phyloP scores from a whole-genome alignment of 2,329 filamentous ascomycete species.

The Fusarium sp. region DNA sequence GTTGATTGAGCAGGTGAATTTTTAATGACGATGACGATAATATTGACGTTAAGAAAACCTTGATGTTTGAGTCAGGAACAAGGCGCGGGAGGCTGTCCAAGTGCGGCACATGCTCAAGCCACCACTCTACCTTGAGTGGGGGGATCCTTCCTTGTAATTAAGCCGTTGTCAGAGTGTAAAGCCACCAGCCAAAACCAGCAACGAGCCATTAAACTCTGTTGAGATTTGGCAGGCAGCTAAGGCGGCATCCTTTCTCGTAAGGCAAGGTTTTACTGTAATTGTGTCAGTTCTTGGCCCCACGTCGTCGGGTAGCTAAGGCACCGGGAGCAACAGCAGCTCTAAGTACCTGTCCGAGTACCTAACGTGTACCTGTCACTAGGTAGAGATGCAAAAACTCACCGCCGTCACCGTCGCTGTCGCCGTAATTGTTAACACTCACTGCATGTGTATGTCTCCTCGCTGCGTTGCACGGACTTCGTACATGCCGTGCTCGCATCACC shows the following conservation, averaged over 20 bases:
- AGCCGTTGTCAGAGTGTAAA: conserved; percentile 30
- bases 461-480: conserved; percentile 37
- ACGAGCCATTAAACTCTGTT: conserved; percentile 20
- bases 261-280: conserved; percentile 6
- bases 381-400: conserved; percentile 18
- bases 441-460: not conserved
- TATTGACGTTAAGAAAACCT: conserved; percentile 19
- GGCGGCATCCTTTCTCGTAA: conserved; percentile 15
- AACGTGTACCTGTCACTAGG: not conserved
- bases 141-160: conserved; percentile 30
- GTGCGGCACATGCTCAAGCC: conserved; percentile 38
- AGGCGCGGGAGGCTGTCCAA: conserved; percentile 32
- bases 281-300: not conserved
- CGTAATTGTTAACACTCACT: not conserved
- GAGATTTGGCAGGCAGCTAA: conserved; percentile 33
- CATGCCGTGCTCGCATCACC: conserved; percentile 30
- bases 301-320: not conserved
- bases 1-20: not conserved
- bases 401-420: conserved; percentile 5
- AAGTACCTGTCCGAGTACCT: not conserved
- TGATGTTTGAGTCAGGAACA: conserved; percentile 39
- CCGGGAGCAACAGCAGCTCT: not conserved
- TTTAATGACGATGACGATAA: conserved; percentile 12
- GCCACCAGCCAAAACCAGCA: conserved; percentile 31
- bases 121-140: conserved; percentile 23